phyloP scores from a whole-genome alignment of 495 filamentous ascomycete genomes.

The Tuber melanosporum region DNA sequence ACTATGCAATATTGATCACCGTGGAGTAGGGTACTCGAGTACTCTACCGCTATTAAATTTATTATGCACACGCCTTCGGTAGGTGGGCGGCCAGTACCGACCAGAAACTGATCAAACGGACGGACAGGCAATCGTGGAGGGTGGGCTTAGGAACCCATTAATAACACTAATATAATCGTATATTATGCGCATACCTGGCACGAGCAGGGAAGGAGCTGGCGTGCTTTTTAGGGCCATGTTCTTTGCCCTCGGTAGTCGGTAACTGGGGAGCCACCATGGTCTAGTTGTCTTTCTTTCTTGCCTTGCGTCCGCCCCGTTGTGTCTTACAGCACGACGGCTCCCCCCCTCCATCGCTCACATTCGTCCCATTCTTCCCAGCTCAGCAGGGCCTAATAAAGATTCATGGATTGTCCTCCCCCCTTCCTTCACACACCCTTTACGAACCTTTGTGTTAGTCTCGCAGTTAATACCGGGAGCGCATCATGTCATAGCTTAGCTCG shows the following conservation, averaged over 20 bases:
- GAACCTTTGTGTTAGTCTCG: not conserved
- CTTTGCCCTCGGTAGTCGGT: conserved; percentile 2
- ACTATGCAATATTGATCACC: not conserved
- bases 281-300: not conserved
- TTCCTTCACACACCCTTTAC: not conserved
- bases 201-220: not conserved
- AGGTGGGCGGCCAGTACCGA: not conserved
- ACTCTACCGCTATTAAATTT: not conserved
- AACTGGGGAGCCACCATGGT: not conserved
- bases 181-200: not conserved
- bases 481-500: not conserved
- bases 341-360: not conserved
- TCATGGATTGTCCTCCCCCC: not conserved
- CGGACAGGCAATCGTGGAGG: not conserved
- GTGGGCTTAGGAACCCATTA: not conserved
- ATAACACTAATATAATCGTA: not conserved
- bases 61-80: not conserved
- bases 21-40: not conserved
- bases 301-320: conserved; percentile 26
- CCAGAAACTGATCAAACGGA: not conserved
- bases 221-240: not conserved
- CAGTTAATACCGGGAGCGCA: conserved; percentile 1
- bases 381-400: not conserved
- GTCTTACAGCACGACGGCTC: conserved; percentile 7
- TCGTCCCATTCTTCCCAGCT: not conserved